These are phyloP conservation scores for Zea mays DNA, from an alignment of 176 grass and related monocot genomes.

Conservation along the genomic window Zm-B73-REFERENCE-NAM-5.0 NC_050103.1:1531501-1532000, in stretches of 20 bases:
- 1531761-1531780: constrained; percentile 14
- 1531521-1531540: not conserved
- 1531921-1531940: not conserved
- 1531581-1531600: not conserved
- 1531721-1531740: constrained; percentile 11
- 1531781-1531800: not conserved
- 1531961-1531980: not conserved
- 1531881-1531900: constrained; percentile 6
- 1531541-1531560: not conserved
- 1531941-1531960: not conserved
- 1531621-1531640: constrained; percentile 35
- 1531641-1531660: constrained; percentile 1
- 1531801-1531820: not conserved
- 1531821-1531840: constrained; percentile 14
- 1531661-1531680: constrained; percentile 7
- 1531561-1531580: constrained; percentile 17
- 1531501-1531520: not conserved
- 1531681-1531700: constrained; percentile 4
- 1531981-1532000: not conserved
- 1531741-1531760: constrained; percentile 5
- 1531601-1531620: not conserved
- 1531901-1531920: not conserved
- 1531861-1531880: constrained; percentile 24
- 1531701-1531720: not conserved
- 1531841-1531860: not conserved